phyloP scores from a whole-genome alignment of 2,329 filamentous ascomycete genomes.

The Colletotrichum acutatum region DNA sequence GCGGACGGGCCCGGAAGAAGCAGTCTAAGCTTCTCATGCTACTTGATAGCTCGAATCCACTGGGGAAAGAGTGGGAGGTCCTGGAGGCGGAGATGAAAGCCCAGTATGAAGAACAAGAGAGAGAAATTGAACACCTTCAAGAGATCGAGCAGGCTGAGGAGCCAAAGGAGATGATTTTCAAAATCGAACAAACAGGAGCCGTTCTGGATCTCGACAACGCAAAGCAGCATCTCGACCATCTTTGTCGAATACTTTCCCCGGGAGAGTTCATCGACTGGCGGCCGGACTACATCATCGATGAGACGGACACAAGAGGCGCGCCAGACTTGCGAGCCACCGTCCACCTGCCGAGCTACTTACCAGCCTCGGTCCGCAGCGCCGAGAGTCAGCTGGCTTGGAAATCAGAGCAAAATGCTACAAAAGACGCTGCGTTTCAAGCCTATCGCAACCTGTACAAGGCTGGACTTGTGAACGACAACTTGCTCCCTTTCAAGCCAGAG shows the following conservation, averaged over 20 bases:
- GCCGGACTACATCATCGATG: slow-evolving; percentile 73
- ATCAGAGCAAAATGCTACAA: slow-evolving; percentile 77
- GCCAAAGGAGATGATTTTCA: slow-evolving; percentile 44
- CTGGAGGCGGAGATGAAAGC: slow-evolving; percentile 80
- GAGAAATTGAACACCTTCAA: slow-evolving; percentile 58
- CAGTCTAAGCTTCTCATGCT: slow-evolving; percentile 63
- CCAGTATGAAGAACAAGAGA: slow-evolving; percentile 73
- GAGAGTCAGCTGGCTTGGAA: slow-evolving; percentile 68
- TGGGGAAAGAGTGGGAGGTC: slow-evolving; percentile 65
- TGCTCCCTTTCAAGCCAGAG: slow-evolving; percentile 71
- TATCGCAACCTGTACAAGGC: slow-evolving; percentile 76
- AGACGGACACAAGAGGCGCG: slow-evolving; percentile 43
- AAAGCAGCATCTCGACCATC: slow-evolving; percentile 81
- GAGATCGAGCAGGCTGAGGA: slow-evolving; percentile 57
- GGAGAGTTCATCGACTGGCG: slow-evolving; percentile 70
- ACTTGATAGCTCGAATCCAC: slow-evolving; percentile 43
- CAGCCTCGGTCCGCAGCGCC: slow-evolving; percentile 67
- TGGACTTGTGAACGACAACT: slow-evolving; percentile 80
- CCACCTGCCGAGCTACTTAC: slow-evolving; percentile 76
- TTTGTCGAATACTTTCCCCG: slow-evolving; percentile 73
- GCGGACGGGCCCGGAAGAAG: slow-evolving; percentile 62
- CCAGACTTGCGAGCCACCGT: slow-evolving; percentile 67
- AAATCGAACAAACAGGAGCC: slow-evolving; percentile 63
- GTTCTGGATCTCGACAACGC: slow-evolving; percentile 79
- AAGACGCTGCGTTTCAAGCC: slow-evolving; percentile 86